phyloP scores from a whole-genome alignment of 2,329 filamentous ascomycete genomes.

The Capronia coronata region DNA sequence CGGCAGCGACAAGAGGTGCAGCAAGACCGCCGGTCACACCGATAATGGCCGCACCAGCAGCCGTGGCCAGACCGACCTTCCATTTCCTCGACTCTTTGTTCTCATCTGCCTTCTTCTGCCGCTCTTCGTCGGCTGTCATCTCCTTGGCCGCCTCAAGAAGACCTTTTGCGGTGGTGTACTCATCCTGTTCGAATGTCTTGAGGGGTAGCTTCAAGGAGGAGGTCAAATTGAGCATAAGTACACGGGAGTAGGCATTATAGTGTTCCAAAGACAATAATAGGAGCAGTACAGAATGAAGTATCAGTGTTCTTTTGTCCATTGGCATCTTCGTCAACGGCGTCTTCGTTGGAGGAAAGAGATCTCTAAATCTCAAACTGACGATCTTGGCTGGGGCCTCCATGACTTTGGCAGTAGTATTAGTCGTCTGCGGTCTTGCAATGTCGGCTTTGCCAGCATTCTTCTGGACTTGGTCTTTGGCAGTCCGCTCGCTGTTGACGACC shows the following conservation, averaged over 20 bases:
- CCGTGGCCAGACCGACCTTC: conserved; percentile 81
- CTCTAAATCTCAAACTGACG: conserved; percentile 32
- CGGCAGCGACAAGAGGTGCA: conserved; percentile 67
- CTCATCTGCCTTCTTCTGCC: conserved; percentile 63
- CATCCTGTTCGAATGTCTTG: conserved; percentile 60
- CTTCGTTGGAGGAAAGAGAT: conserved; percentile 54
- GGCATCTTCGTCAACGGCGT: conserved; percentile 56
- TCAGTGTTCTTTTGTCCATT: conserved; percentile 56
- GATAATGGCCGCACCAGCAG: conserved; percentile 83
- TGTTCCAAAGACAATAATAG: conserved; percentile 69
- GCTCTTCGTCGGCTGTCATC: conserved; percentile 71
- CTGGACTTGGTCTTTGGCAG: conserved; percentile 35
- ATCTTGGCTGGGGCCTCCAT: conserved; percentile 15
- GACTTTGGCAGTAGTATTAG: conserved; percentile 13
- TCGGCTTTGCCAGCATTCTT: conserved; percentile 25
- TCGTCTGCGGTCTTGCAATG: conserved; percentile 12
- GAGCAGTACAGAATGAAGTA: conserved; percentile 66
- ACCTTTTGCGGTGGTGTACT: conserved; percentile 66
- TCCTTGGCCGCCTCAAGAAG: conserved; percentile 69
- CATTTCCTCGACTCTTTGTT: conserved; percentile 60
- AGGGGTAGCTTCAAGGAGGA: conserved; percentile 65
- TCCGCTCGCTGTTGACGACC: conserved; percentile 52
- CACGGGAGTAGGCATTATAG: conserved; percentile 66
- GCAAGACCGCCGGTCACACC: conserved; percentile 73
- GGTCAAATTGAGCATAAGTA: conserved; percentile 63